Conservation (phyloP, 176 grass and related monocot species). For the Puya raimondii region DNA sequence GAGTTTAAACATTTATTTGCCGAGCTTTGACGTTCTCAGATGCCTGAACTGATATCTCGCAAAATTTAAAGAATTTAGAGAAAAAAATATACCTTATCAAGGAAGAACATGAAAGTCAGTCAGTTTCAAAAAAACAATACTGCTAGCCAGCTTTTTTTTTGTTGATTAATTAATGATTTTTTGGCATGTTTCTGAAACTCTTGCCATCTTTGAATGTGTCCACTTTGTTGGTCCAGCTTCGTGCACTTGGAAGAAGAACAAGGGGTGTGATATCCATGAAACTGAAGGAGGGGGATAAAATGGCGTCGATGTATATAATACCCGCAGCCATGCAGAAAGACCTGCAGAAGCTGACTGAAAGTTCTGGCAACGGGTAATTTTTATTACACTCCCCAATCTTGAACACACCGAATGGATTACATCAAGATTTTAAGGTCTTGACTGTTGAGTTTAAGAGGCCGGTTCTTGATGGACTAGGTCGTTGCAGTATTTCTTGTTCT, state of each 20-base stretch:
- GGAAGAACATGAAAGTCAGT: background rate
- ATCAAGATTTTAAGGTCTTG: too few species aligned
- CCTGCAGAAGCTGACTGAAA: slow-evolving; percentile 38
- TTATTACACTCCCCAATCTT: background rate
- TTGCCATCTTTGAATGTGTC: slow-evolving; percentile 6
- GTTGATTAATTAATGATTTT: background rate
- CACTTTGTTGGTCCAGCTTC: slow-evolving; percentile 45
- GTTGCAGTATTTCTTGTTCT: too few species aligned
- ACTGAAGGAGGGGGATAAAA: slow-evolving; percentile 65
- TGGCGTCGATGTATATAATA: slow-evolving; percentile 92
- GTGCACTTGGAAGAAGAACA: slow-evolving; percentile 62
- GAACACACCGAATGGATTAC: background rate
- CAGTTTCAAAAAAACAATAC: background rate
- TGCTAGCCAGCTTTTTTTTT: background rate
- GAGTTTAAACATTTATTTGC: slow-evolving; percentile 3
- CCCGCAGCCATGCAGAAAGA: slow-evolving; percentile 51
- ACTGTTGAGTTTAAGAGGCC: too few species aligned
- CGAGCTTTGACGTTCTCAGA: slow-evolving; percentile 3
- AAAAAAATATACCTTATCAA: background rate
- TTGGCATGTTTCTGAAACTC: slow-evolving; percentile 20
- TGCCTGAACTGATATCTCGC: background rate
- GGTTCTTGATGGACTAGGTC: too few species aligned
- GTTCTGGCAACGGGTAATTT: slow-evolving; percentile 35
- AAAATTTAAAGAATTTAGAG: slow-evolving; percentile 2
- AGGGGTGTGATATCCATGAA: slow-evolving; percentile 72